Evolutionary conservation across 495 filamentous ascomycete genomes (phyloP), one percentile per base, ranked within the genome.

Genomic region (Hypomontagnella submonticulosa): DNA sequence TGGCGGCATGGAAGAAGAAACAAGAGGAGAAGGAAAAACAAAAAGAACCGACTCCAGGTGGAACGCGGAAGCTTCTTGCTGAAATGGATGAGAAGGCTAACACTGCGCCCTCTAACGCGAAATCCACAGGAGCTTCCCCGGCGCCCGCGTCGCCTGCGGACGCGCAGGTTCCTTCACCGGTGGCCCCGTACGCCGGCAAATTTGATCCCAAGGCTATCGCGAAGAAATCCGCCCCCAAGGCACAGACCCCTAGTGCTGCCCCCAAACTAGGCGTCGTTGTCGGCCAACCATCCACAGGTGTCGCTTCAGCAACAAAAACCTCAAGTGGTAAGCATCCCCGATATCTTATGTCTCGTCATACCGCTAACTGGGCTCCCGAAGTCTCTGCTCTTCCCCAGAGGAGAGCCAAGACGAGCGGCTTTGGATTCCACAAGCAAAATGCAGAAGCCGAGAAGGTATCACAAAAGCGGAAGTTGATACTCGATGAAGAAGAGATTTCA

Each of bases 1-100:
- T 97, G 32, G 90, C 93, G 74, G 91, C 92, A 63, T 96, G 93
- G 92, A 97, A 96, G 75, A 88, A 90, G 73, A 95, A 96, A 68
- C 89, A 92, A 13, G 92, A 90, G 36, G 86, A 92, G 69, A 89
- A 90, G 65, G 90, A 90, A 70, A 92, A 92, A 68, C 88, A 91
- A 73, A 88, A 88, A 55, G 88, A 88, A 66, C 79, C 86, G n/a
- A 83, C 81, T 5, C 76, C 83, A 41, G 85, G 86, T 44, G 87
- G 85, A 42, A 84, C 88, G 43, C 79, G 86, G 50, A 88, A 83
- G 69, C 86, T 92, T 34, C 75, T 93, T 44, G 87, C 90, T 63
- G 88, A 89, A 65, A 91, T 92, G 77, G 89, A 93, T 66, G 84
- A 90, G 65, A 91, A 86, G 74, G 84, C 88, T 47, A 85, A 80